Percentiles rank a stretch among this genome's conserved stretches.
These are phyloP conservation scores for Capronia americana DNA, from an alignment of 2,329 filamentous ascomycete species.

Conservation along the genomic window DNA sequence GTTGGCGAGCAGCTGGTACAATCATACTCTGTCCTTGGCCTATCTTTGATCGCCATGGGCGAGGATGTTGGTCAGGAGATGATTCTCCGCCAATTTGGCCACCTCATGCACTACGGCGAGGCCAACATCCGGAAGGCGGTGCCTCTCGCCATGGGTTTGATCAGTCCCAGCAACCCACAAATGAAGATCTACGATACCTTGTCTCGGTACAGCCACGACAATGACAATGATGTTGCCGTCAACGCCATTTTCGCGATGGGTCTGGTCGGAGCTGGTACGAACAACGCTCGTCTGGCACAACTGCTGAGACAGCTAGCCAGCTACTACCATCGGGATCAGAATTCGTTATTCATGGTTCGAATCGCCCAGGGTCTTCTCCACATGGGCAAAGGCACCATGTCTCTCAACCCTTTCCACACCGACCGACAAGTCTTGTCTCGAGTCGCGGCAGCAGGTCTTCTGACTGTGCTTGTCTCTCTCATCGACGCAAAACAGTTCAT, in stretches of 20 bases:
- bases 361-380: constrained; percentile 97
- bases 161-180: constrained; percentile 97
- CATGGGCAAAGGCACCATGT: constrained; percentile 98
- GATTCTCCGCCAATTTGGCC: constrained; percentile 95
- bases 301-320: constrained; percentile 91
- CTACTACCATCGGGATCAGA: constrained; percentile 97
- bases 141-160: constrained; percentile 92
- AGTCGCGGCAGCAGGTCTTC: constrained; percentile 85
- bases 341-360: constrained; percentile 97
- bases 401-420: constrained; percentile 98
- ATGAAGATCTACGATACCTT: constrained; percentile 99
- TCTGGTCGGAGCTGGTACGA: constrained; percentile 92
- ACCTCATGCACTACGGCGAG: constrained; percentile 99
- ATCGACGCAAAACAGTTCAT: constrained; percentile 92
- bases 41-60: constrained; percentile 95
- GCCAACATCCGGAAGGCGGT: constrained; percentile 96
- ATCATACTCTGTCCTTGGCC: constrained; percentile 91
- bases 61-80: constrained; percentile 99
- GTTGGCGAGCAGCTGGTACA: constrained; percentile 95
- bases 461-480: constrained; percentile 89
- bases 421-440: constrained; percentile 94
- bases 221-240: constrained; percentile 95
- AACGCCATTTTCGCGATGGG: constrained; percentile 99
- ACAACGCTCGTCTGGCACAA: constrained; percentile 95
- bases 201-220: constrained; percentile 97